Percentiles rank a stretch among this genome's conserved stretches.
Evolutionary conservation across 2,329 filamentous ascomycete species (phyloP).

Genomic region (Aspergillus brasiliensis): DNA sequence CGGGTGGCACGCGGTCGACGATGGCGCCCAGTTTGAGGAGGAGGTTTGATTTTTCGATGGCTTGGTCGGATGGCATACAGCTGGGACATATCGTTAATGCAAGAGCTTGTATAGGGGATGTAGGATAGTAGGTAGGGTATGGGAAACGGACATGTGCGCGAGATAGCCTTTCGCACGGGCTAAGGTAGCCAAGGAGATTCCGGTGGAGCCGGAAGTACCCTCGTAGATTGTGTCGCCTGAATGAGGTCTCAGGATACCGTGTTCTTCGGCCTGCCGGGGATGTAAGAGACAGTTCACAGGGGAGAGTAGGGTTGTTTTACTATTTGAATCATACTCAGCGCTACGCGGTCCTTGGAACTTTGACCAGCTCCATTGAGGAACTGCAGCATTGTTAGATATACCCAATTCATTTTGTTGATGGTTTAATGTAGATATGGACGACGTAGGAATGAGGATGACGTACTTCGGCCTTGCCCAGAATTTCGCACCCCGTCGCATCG

Average conservation of each 20-base stretch:
- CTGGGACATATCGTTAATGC: slow-evolving; percentile 32
- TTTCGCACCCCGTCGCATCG: slow-evolving; percentile 81
- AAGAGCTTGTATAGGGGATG: not conserved
- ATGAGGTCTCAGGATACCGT: slow-evolving; percentile 73
- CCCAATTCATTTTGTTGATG: no score
- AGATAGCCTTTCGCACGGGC: slow-evolving; percentile 86
- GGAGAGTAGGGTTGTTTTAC: slow-evolving; percentile 34
- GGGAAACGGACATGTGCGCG: slow-evolving; percentile 71
- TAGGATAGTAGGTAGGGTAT: not conserved
- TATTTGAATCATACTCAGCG: slow-evolving; percentile 79
- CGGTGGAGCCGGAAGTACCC: slow-evolving; percentile 93
- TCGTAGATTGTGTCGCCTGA: slow-evolving; percentile 96
- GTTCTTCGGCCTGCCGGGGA: slow-evolving; percentile 67
- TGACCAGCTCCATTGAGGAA: slow-evolving; percentile 94
- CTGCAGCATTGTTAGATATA: slow-evolving; percentile 34
- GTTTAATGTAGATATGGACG: no score
- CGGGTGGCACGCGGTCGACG: slow-evolving; percentile 88
- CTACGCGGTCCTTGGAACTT: slow-evolving; percentile 93
- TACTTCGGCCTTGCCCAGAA: slow-evolving; percentile 88
- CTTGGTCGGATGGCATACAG: slow-evolving; percentile 94
- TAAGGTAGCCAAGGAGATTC: slow-evolving; percentile 88
- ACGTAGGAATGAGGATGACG: slow-evolving; percentile 5
- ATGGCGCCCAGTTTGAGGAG: slow-evolving; percentile 85
- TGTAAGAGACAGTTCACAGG: slow-evolving; percentile 11
- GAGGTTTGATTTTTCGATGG: slow-evolving; percentile 83